Base-by-base conservation (phyloP, 352 stramenopile genomes). In the Phytophthora pseudosyringae region DNA sequence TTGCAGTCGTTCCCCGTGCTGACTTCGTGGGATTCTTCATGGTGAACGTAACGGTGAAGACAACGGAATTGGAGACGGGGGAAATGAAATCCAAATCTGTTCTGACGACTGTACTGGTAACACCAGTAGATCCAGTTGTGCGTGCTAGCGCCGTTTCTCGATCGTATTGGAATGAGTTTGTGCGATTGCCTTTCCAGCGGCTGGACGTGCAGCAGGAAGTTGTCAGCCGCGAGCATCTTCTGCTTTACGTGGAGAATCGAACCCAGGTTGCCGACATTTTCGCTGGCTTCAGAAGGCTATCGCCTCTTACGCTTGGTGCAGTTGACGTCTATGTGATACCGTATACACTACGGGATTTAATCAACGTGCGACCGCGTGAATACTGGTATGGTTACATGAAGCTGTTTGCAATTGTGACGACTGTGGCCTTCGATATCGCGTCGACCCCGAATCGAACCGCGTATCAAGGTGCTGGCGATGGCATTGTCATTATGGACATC, bases 1-100 rank as follows among this genome's bases (percentile, higher is more conserved):
- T 85, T 47, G 61, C 28, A 18, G 32, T 82, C 39, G 61, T 70
- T 9, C 59, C 76, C 21, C 63, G 73, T 11, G 70, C 71, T 8
- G 71, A 85, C 13, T 85, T 85, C 33, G 59, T 78, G 9, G 76
- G 76, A 1, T 54, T 82, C 28, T 81, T 86, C 28, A 65, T 71
- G 3, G 60, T 83, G 0, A 72, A 75, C 3, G 62, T 86, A 2
- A 59, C 55, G 1, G 67, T 81, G 1, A 70, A 44, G 36, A 80
- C 71, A 12, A 80, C 57, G 0, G 76, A 86, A 39, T 31, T 73
- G 33, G 63, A 67, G 25, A 81, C 67, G 3, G 58, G 65, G 15
- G 74, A 83, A 49, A 69, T 59, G 16, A 64, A 47, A 53, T 12
- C 46, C 1, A 38, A n/a, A 26, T 58, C 58, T 0, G 57, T 75